phyloP scores from a whole-genome alignment of 345 rosid genomes.

The Pistacia vera region DNA sequence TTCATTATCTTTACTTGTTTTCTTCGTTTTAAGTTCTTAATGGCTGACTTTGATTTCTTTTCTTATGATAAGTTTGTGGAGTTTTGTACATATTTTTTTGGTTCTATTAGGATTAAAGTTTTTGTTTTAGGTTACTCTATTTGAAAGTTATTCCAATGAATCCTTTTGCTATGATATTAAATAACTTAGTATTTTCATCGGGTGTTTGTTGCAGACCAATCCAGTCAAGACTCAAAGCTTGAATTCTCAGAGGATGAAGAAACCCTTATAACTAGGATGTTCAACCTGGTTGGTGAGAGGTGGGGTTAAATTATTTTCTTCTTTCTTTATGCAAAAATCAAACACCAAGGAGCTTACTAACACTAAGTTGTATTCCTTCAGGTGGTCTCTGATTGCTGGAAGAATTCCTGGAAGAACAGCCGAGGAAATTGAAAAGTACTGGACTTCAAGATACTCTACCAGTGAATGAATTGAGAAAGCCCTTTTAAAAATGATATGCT shows the following conservation, averaged over 20 bases:
- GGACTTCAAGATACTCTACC: constrained; percentile 51
- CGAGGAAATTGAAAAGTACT: constrained; percentile 58
- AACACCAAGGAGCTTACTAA: too few relatives aligned
- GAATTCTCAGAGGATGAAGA: constrained; percentile 58
- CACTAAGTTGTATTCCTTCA: constrained; percentile 1
- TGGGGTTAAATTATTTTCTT: constrained; percentile 13
- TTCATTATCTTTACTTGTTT: not conserved
- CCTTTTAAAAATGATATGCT: too few relatives aligned
- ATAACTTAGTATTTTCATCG: too few relatives aligned
- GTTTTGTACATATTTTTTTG: too few relatives aligned
- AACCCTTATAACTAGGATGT: constrained; percentile 52
- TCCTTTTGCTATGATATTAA: not conserved
- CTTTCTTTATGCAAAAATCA: not conserved
- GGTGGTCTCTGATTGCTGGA: constrained; percentile 62
- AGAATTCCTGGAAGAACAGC: constrained; percentile 65
- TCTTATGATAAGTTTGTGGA: too few relatives aligned
- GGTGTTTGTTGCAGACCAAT: constrained; percentile 29
- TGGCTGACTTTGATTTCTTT: constrained; percentile 1
- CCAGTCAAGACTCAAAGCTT: constrained; percentile 37
- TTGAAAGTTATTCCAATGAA: not conserved
- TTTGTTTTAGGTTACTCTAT: not conserved
- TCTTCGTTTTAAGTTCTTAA: not conserved
- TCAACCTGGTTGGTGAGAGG: constrained; percentile 58
- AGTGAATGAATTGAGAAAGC: constrained; percentile 14
- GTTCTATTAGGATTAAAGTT: too few relatives aligned